Evolutionary conservation across 768 basidiomycete genomes (phyloP).

Genomic region (Butyriboletus loyo): DNA sequence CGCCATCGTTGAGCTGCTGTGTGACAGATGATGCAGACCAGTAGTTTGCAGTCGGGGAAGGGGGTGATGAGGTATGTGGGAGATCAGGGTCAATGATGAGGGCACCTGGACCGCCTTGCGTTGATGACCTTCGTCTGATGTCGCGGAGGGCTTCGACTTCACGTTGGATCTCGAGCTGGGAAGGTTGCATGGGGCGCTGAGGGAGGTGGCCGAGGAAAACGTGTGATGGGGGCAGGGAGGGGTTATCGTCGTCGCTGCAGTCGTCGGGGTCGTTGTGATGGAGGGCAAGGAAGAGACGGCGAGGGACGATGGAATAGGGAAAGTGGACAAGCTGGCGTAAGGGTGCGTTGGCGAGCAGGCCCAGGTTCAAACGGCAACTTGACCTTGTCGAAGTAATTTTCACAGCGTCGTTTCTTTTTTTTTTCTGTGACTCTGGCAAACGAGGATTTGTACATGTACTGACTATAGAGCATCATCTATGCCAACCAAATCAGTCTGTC

Average conservation of each 20-base stretch:
- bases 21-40: conserved; percentile 39
- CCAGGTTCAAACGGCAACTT: neutral
- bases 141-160: conserved; percentile 85
- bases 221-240: conserved; percentile 10
- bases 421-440: neutral
- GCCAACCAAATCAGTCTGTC: conserved; percentile 18
- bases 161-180: conserved; percentile 80
- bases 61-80: conserved; percentile 64
- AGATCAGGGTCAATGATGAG: conserved; percentile 91
- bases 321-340: conserved; percentile 1
- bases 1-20: conserved; percentile 42
- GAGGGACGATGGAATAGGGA: neutral
- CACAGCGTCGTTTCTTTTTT: conserved; percentile 1
- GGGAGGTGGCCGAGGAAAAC: conserved; percentile 5
- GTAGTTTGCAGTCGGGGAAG: conserved; percentile 54
- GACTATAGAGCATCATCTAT: conserved; percentile 18
- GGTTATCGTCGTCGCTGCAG: conserved; percentile 8
- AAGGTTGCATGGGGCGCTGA: conserved; percentile 57
- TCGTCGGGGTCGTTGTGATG: conserved; percentile 11
- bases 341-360: neutral
- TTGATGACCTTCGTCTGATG: conserved; percentile 78
- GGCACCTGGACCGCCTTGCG: conserved; percentile 70
- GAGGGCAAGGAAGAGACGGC: neutral
- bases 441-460: conserved; percentile 4
- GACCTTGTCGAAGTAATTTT: conserved; percentile 8